Evolutionary conservation across 495 filamentous ascomycete species (phyloP), one percentile per base, ranked within the genome.

Genomic region (Bathelium albidoporum): DNA sequence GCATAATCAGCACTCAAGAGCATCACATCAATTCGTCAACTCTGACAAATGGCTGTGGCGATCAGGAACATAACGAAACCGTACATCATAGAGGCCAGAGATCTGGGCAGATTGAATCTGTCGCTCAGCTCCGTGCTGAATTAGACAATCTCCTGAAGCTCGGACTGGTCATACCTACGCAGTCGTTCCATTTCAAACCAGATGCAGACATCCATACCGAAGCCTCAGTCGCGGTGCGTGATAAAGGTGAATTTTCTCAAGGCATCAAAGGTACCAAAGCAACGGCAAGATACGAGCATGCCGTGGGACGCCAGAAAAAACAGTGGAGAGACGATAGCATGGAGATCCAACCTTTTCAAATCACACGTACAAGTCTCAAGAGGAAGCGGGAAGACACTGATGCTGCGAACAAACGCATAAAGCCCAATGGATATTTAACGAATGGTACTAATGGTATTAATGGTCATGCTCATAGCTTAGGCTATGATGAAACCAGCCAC

Each of bases 371-470:
- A 7, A 78, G 79, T 20, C 88, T 86, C 68, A 83, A 82, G 52
- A 82, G 79, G 53, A 75, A 77, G 31, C 83, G 84, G 59, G 76
- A 79, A 16, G 75, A 82, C 36, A 74, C 73, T 18, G 76, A 79
- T 68, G 76, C 85, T 14, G 34, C 59, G 1, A 65, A 62, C 59
- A 71, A 71, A 31, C 66, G 69, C 24, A 18, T 20, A 22, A 70
- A 64, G 53, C 2, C 64, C 16, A 70, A 68, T 53, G 61, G 63
- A n/a, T 28, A 49, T 28, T 58, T 61, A 1, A 29, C 65, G 12
- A 71, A 71, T 62, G 69, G 69, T n/a, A 32, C 28, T 22, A 61
- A 45, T 28, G 59, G 44, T 3, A 58, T 65, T 31, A 32, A 58
- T 22, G 64, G 24, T n/a, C 31, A 64, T 43, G 16, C 32, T 20